A percentile compares a stretch with the other conserved stretches of the same genome.
phyloP scores from a whole-genome alignment of 345 rosid genomes.

The Sonneratia alba region DNA sequence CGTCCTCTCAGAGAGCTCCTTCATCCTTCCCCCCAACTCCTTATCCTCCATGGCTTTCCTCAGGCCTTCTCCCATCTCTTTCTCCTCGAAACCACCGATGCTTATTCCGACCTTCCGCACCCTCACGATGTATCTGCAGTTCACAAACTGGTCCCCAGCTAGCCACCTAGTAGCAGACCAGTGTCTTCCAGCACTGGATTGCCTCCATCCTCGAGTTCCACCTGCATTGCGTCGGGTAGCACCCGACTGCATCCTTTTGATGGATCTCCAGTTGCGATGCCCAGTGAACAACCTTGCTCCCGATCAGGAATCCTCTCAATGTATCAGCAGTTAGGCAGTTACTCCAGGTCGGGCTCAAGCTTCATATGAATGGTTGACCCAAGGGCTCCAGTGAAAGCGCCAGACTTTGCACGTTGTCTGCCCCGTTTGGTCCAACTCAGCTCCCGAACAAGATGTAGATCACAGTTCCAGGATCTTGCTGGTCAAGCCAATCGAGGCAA shows the following conservation, averaged over 20 bases:
- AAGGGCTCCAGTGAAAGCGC: conserved; percentile 45
- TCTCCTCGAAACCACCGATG: not conserved
- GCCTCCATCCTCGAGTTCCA: conserved; percentile 86
- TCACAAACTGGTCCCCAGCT: conserved; percentile 68
- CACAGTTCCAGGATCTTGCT: conserved; percentile 40
- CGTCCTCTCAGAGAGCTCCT: conserved; percentile 22
- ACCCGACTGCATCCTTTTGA: conserved; percentile 36
- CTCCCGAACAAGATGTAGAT: conserved; percentile 70
- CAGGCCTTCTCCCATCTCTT: conserved; percentile 22
- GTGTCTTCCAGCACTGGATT: conserved; percentile 27
- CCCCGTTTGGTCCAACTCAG: conserved; percentile 72
- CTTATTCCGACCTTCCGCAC: conserved; percentile 5
- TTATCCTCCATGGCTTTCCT: conserved; percentile 36
- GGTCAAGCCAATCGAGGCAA: conserved; percentile 56
- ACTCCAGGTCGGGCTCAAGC: conserved; percentile 37
- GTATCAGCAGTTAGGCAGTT: conserved; percentile 48
- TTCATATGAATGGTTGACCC: conserved; percentile 56
- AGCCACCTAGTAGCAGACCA: conserved; percentile 59
- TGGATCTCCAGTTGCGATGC: conserved; percentile 57
- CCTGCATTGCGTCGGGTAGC: conserved; percentile 66
- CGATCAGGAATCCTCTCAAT: conserved; percentile 26
- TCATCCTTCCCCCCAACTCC: conserved; percentile 29
- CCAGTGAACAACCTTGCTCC: conserved; percentile 56
- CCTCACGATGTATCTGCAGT: conserved; percentile 26
- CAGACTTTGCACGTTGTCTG: conserved; percentile 32